Conservation (phyloP, 139 green algal genomes). For the Pleodorina starrii region DNA sequence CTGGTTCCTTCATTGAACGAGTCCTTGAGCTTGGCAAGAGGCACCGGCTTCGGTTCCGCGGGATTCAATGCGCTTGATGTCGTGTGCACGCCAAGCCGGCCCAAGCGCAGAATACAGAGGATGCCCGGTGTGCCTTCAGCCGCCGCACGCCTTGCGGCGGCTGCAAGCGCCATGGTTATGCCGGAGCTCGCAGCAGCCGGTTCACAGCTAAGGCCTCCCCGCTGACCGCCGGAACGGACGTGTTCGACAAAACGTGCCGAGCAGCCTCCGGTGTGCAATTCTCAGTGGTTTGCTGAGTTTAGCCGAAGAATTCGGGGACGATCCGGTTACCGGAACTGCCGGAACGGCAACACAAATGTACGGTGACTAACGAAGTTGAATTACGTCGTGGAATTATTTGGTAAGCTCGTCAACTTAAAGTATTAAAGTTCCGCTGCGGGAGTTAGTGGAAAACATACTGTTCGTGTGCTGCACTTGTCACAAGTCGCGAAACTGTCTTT, state of each 20-base stretch:
- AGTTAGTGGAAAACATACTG: too few relatives aligned
- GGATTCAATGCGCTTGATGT: background rate
- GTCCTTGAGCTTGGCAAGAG: slow-evolving; percentile 93
- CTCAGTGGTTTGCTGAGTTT: too few relatives aligned
- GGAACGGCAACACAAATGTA: too few relatives aligned
- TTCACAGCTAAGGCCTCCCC: background rate
- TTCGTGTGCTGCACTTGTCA: too few relatives aligned
- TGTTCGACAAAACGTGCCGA: background rate
- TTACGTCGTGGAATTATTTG: too few relatives aligned
- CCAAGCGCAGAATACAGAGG: background rate
- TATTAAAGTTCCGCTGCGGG: too few relatives aligned
- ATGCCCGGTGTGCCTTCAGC: slow-evolving; percentile 29
- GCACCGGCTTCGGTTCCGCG: slow-evolving; percentile 79
- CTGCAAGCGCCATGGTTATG: slow-evolving; percentile 26
- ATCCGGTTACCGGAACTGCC: too few relatives aligned
- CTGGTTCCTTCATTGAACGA: slow-evolving; percentile 94
- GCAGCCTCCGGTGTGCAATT: background rate
- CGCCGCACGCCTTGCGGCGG: slow-evolving; percentile 32
- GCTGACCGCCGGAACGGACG: background rate
- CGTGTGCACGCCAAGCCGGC: background rate
- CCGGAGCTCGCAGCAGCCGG: background rate
- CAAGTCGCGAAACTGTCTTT: too few relatives aligned
- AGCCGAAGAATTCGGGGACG: too few relatives aligned
- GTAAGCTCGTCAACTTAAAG: too few relatives aligned
- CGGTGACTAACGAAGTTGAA: too few relatives aligned